phyloP scores from a whole-genome alignment of 2,329 filamentous ascomycete species.

The Curvularia spicifera region DNA sequence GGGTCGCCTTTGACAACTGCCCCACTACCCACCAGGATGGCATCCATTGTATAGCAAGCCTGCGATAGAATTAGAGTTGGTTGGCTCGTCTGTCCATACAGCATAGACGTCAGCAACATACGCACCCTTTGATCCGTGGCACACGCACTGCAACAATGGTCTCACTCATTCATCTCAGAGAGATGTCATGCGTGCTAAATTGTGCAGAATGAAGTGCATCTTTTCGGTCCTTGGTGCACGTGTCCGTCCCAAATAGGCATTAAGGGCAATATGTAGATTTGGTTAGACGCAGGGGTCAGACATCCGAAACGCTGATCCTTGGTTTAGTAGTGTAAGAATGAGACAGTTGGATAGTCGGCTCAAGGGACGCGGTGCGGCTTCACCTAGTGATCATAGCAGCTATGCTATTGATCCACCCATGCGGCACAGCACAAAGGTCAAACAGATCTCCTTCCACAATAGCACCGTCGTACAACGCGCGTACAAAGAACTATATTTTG shows the following conservation, averaged over 20 bases:
- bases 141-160: conserved; percentile 7
- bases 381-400: conserved; percentile 12
- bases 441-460: not conserved
- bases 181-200: conserved; percentile 4
- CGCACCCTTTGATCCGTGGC: conserved; percentile 5
- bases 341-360: conserved; percentile 16
- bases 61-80: conserved; percentile 7
- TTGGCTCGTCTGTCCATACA: conserved; percentile 10
- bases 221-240: not conserved
- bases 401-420: conserved; percentile 3
- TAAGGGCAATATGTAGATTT: conserved; percentile 3
- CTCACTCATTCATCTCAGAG: conserved; percentile 6
- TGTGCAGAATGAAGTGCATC: not conserved
- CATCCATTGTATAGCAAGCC: conserved; percentile 14
- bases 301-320: conserved; percentile 32
- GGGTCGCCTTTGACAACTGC: not conserved
- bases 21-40: not conserved
- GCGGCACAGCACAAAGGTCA: not conserved
- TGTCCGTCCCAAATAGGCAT: not conserved
- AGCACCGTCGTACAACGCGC: not conserved
- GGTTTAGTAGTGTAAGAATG: conserved; percentile 27
- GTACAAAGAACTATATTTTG: not conserved
- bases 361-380: conserved; percentile 4
- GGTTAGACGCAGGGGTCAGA: conserved; percentile 17
- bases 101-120: conserved; percentile 23